phyloP scores from a whole-genome alignment of 306 rosid genomes.

The Casuarina glauca region DNA sequence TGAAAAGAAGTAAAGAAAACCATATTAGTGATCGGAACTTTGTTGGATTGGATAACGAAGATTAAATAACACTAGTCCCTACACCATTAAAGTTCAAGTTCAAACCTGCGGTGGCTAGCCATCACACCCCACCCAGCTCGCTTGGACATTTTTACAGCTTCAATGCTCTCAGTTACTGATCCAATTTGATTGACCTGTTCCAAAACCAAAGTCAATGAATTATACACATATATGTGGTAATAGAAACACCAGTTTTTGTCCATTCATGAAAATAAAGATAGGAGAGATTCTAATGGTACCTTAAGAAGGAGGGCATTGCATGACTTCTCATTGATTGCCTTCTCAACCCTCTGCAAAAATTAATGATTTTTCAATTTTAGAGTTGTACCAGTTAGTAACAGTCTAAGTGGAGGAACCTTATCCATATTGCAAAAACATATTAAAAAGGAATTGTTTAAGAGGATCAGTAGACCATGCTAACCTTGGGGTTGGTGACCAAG shows the following conservation, averaged over 20 bases:
- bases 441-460: neutral
- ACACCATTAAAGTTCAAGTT: conserved; percentile 25
- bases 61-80: conserved; percentile 11
- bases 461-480: conserved; percentile 17
- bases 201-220: conserved; percentile 16
- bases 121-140: conserved; percentile 98
- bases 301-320: conserved; percentile 98
- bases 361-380: neutral
- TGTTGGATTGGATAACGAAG: neutral
- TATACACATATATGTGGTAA: neutral
- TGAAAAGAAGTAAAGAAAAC: conserved; percentile 40
- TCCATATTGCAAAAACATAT: neutral
- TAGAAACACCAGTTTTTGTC: neutral
- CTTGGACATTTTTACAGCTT: conserved; percentile 97
- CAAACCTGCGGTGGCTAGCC: conserved; percentile 98
- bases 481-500: conserved; percentile 98
- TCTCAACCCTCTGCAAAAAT: conserved; percentile 79
- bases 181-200: conserved; percentile 94
- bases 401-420: neutral
- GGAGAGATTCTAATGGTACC: conserved; percentile 36
- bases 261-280: neutral
- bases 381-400: neutral
- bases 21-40: conserved; percentile 20
- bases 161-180: conserved; percentile 94
- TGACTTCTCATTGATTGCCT: conserved; percentile 76